Base-by-base conservation (phyloP, 116 monocot genomes). In the Zostera marina region DNA sequence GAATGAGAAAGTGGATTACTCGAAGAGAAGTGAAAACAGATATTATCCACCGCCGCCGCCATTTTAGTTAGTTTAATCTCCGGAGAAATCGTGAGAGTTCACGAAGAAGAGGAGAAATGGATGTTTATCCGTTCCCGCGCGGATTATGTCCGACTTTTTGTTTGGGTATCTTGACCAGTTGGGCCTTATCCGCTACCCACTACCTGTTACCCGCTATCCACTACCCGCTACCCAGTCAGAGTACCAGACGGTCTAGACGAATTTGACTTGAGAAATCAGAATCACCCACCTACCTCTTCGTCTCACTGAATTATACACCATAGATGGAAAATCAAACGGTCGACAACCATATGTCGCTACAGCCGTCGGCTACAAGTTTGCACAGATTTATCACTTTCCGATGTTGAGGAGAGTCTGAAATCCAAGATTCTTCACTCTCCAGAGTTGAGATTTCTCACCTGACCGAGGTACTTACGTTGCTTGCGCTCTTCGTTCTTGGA, bases 71-170 rank as follows among this genome's bases (percentile, higher is more conserved):
- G 47, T 24, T 8, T 1, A 8, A 15, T 54, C 20, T 51, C 9
- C 20, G 55, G 55, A 3, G n/a, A 21, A 24, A 32, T 22, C 22
- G 25, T 4, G 55, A 7, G 25, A 54, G 54, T 12, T 12, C 4
- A 26, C 26, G 42, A 0, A 11, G 45, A 46, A 22, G 60, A 45
- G 2, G 32, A 15, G 61, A 2, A 15, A 19, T 48, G 62, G 17
- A 14, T 13, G 9, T 44, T 62, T 62, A 62, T 48, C 62, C 47
- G 48, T 62, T 48, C 62, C 47, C 62, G 62, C 62, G 45, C 22
- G 59, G 59, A 57, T 38, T 11, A 22, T 54, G 54, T 13, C 24
- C 25, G 23, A 21, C 14, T 22, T 6, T 22, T 54, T 23, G n/a
- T 12, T 13, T 1, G 25, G 54, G 23, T 11, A 12, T 32, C 32